Base-by-base conservation (phyloP, 306 rosid species). In the Cucurbita pepo region DNA sequence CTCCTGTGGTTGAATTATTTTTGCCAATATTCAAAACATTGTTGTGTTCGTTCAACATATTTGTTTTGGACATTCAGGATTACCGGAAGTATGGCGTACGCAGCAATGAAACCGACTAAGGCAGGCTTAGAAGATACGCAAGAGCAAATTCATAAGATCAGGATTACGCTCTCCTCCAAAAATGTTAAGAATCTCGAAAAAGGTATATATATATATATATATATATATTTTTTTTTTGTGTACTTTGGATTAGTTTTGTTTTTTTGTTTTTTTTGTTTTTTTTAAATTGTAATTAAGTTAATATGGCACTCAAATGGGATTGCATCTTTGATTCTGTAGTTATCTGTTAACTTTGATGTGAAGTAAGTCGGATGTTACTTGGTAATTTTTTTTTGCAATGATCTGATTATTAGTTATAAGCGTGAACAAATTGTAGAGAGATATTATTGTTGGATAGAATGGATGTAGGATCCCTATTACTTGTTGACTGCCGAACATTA, bases 91-190 rank as follows among this genome's bases (percentile, higher is more conserved):
- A 87, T 91, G 96, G 89, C 96, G 15, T 89, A 85, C 73, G 91
- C 88, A 22, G 85, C 92, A 53, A 75, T 86, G 90, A 92, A 92
- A 54, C 88, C 96, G 0, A 78, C 88, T 45, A 90, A 92, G 78
- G 83, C 89, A 0, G 93, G 98, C 4, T 83, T 87, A 74, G 96
- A 92, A 75, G 96, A 88, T 18, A 9, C 88, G 0, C 86, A 76
- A 62, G 93, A 88, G 54, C 88, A 85, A 84, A 82, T 92, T 81
- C 96, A 92, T 60, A 92, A 87, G 93, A 90, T 92, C 63, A 87
- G 96, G 85, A 92, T 90, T 70, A 92, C 98, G 0, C 96, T 92
- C 11, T 88, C 98, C 22, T 92, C 98, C 1, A 90, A 92, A 81
- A 78, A 90, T 38, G 96, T 90, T 6, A 83, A 90, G 77, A 88